Evolutionary conservation across 352 stramenopile genomes (phyloP).

Genomic region (Peronospora belbahrii): DNA sequence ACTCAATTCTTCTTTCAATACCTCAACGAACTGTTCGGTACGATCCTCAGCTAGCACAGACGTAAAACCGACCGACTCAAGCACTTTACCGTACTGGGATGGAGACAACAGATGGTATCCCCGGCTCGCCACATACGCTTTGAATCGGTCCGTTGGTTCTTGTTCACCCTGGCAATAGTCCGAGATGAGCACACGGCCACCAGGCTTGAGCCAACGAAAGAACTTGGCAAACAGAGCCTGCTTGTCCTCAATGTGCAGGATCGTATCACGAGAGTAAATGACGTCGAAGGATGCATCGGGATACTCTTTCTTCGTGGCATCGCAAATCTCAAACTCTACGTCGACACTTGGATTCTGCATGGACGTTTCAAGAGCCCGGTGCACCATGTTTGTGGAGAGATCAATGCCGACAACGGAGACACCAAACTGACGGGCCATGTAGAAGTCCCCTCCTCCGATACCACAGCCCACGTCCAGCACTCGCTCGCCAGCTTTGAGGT

Average conservation of each 20-base stretch:
- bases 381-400: constrained; percentile 70
- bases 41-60: constrained; percentile 53
- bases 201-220: constrained; percentile 57
- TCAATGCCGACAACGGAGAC: constrained; percentile 68
- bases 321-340: constrained; percentile 67
- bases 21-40: constrained; percentile 54
- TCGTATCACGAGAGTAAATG: constrained; percentile 70
- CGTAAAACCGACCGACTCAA: constrained; percentile 45
- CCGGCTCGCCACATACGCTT: constrained; percentile 49
- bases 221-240: constrained; percentile 52
- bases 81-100: constrained; percentile 45
- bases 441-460: constrained; percentile 86
- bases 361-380: constrained; percentile 55
- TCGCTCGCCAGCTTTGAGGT: constrained; percentile 47
- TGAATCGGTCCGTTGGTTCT: constrained; percentile 39
- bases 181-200: constrained; percentile 53
- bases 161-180: constrained; percentile 69
- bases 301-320: constrained; percentile 53
- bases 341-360: constrained; percentile 41
- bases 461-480: constrained; percentile 88
- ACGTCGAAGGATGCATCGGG: constrained; percentile 58
- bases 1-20: constrained; percentile 55
- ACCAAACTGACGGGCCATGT: constrained; percentile 87
- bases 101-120: constrained; percentile 60
- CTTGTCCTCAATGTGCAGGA: constrained; percentile 68